Evolutionary conservation across 2,329 filamentous ascomycete genomes (phyloP).

Genomic region (Hymenoscyphus fructigenus): DNA sequence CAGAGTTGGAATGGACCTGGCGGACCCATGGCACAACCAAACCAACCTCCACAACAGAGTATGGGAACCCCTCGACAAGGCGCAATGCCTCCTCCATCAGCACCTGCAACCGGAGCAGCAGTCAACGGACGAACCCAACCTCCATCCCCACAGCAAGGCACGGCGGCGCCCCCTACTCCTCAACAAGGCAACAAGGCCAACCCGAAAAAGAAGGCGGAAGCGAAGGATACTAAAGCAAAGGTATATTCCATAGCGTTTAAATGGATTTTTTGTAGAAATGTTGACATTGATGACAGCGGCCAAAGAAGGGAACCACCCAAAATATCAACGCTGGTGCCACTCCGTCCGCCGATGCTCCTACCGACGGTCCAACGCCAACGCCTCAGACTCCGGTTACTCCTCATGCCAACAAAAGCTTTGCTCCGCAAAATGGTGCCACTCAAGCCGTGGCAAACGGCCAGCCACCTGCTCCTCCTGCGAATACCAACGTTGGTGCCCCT

Average conservation of each 20-base stretch:
- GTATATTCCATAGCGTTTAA: slow-evolving; percentile 48
- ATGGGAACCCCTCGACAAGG: slow-evolving; percentile 70
- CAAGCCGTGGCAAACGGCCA: slow-evolving; percentile 42
- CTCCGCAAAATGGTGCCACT: slow-evolving; percentile 43
- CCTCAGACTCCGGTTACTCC: slow-evolving; percentile 66
- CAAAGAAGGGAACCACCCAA: slow-evolving; percentile 63
- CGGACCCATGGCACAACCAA: slow-evolving; percentile 46
- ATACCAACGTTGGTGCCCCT: slow-evolving; percentile 43
- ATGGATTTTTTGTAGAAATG: slow-evolving; percentile 38
- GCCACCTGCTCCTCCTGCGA: slow-evolving; percentile 42
- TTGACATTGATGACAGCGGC: slow-evolving; percentile 37
- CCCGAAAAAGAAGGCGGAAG: slow-evolving; percentile 81
- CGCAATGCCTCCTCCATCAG: slow-evolving; percentile 66
- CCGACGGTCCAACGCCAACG: slow-evolving; percentile 58
- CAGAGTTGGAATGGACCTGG: slow-evolving; percentile 34
- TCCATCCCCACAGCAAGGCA: slow-evolving; percentile 61
- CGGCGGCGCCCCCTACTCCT: slow-evolving; percentile 73
- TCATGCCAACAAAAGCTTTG: slow-evolving; percentile 49
- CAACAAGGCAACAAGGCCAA: slow-evolving; percentile 70
- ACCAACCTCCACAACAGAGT: slow-evolving; percentile 38
- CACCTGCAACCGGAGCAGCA: slow-evolving; percentile 48
- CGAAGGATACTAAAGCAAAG: slow-evolving; percentile 75
- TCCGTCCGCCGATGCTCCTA: slow-evolving; percentile 54
- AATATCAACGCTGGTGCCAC: slow-evolving; percentile 54
- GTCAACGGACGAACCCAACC: slow-evolving; percentile 56